phyloP scores from a whole-genome alignment of 2,329 filamentous ascomycete species.

The Didymella exigua region DNA sequence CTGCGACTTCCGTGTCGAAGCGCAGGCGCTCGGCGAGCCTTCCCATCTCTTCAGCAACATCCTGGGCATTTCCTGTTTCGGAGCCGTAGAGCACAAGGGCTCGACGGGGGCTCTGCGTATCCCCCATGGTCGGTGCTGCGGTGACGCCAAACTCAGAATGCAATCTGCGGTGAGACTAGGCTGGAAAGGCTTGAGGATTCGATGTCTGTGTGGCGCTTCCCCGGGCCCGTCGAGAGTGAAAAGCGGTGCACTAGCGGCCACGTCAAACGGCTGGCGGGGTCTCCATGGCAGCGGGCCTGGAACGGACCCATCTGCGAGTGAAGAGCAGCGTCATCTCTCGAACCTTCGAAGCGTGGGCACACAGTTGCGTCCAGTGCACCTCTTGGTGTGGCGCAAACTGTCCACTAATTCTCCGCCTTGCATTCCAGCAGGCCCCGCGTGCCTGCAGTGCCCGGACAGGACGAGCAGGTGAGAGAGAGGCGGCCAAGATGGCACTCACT shows the following conservation, averaged over 20 bases:
- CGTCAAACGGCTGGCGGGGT: constrained; percentile 35
- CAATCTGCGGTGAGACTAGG: constrained; percentile 29
- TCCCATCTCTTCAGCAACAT: constrained; percentile 85
- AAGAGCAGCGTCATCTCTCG: constrained; percentile 14
- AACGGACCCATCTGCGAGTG: constrained; percentile 1
- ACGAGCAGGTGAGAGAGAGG: background rate
- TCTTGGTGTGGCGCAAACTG: constrained; percentile 16
- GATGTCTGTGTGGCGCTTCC: constrained; percentile 26
- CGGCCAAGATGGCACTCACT: background rate
- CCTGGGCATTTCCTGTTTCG: constrained; percentile 92
- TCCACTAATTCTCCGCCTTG: constrained; percentile 11
- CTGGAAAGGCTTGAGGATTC: constrained; percentile 17
- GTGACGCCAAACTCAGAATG: no score
- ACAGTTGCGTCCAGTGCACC: constrained; percentile 7
- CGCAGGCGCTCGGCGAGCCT: constrained; percentile 75
- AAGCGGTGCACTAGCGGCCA: constrained; percentile 36
- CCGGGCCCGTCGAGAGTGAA: constrained; percentile 21
- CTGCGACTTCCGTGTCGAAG: constrained; percentile 75
- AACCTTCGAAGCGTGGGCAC: constrained; percentile 4
- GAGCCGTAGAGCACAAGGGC: constrained; percentile 87
- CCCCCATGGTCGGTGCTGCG: constrained; percentile 28
- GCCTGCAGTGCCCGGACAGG: background rate
- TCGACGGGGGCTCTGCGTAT: constrained; percentile 42
- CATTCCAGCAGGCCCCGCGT: constrained; percentile 5
- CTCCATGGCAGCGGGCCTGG: constrained; percentile 22